Percentiles rank a stretch among this genome's conserved stretches.
Conservation (phyloP, 1,284 basidiomycete species). For the Neotropicomus parvogracilis region DNA sequence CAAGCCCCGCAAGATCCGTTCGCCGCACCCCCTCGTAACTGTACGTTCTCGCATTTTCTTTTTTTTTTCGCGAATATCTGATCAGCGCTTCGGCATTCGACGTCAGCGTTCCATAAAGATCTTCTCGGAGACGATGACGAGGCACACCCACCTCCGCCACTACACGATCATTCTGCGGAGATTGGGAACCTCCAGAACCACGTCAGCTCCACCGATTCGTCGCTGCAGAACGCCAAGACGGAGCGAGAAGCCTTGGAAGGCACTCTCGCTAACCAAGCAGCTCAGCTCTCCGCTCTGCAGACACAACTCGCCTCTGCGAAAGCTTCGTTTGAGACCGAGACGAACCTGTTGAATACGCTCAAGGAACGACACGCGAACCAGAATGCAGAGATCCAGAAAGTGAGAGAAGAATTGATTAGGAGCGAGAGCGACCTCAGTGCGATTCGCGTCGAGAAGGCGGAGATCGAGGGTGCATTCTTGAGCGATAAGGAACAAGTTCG, state of each 20-base stretch:
- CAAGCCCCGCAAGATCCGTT: conserved; percentile 42
- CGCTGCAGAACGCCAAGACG: conserved; percentile 56
- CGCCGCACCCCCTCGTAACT: conserved; percentile 22
- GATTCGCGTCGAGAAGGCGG: conserved; percentile 85
- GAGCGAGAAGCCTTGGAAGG: conserved; percentile 60
- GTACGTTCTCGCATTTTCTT: conserved; percentile 24
- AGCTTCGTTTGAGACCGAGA: conserved; percentile 84
- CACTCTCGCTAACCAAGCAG: conserved; percentile 58
- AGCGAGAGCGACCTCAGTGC: conserved; percentile 93
- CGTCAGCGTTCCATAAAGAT: conserved; percentile 40
- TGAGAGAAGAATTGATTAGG: conserved; percentile 79
- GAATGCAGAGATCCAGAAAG: conserved; percentile 69
- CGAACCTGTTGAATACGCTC: conserved; percentile 68
- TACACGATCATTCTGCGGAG: conserved; percentile 72
- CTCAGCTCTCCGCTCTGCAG: conserved; percentile 68
- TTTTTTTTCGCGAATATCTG: conserved; percentile 16
- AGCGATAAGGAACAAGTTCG: conserved; percentile 94
- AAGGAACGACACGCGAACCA: conserved; percentile 74
- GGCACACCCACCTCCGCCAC: conserved; percentile 43
- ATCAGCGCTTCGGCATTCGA: conserved; percentile 12
- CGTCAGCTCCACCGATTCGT: conserved; percentile 73
- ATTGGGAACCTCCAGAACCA: conserved; percentile 86
- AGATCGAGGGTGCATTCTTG: conserved; percentile 85
- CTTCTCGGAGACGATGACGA: conserved; percentile 72
- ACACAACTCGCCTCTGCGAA: conserved; percentile 74